Base-by-base conservation (phyloP, 2,329 filamentous ascomycete genomes). In the Scopulariopsis brevicaulis region DNA sequence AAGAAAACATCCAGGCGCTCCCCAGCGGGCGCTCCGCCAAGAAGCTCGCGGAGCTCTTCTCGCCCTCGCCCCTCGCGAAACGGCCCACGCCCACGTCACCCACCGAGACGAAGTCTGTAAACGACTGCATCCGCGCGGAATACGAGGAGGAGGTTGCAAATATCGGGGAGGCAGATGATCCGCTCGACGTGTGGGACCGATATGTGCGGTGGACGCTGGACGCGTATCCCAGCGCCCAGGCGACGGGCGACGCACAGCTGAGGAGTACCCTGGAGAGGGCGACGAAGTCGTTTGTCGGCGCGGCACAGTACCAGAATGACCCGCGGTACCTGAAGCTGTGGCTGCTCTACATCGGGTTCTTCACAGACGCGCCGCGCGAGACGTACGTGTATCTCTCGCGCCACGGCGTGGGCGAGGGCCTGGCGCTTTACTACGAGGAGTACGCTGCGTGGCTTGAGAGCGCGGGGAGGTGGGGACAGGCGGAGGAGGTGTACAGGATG, bases 121-220 rank as follows among this genome's bases (percentile, higher is more conserved):
- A 96, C 74, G 86, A 93, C 68, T 82, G 81, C 58, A 87, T 88
- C 64, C 84, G 93, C 63, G 83, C 87, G 65, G 87, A 93, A 66
- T 97, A 90, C 65, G 94, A 99, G 72, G 81, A 84, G 14, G 94
- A 97, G 70, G 73, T 97, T 20, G 79, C 83, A 51, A 82, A 78
- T 54, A 85, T 95, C 55, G 82, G 83, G 62, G 94, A 99, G 69
- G 90, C 89, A 0, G 94, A 99, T 68, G 94, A 99, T 67, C 94
- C 94, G 1, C 83, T 99, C 54, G 94, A 97, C 66, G 82, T 96
- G 61, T 99, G 90, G 74, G 93, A 97, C 70, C 86, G 94, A 69
- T 99, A 99, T 69, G 90, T 97, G 59, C 90, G 90, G 73, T 99
- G 94, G 94, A 96, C 92, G 1, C 77, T 97, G 32, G 90, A 96